Base-by-base conservation (phyloP, 257 asterid species). In the Petunia secreta region DNA sequence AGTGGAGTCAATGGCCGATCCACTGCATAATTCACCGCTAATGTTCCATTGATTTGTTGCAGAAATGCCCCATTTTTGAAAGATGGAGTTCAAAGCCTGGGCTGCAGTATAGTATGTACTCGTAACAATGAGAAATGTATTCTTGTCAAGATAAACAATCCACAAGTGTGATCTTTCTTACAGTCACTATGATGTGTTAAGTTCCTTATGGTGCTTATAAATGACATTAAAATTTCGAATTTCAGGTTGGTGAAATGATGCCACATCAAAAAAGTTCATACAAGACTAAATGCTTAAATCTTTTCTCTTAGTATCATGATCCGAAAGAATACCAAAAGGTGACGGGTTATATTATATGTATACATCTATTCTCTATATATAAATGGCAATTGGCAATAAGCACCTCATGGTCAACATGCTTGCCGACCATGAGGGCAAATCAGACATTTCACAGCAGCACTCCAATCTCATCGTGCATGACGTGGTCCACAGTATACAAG, bases 11-110 rank as follows among this genome's bases (percentile, higher is more conserved):
- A 79, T 73, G 43, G 97, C 96, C 8, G 79, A 39, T 34, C 97
- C 97, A 39, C 85, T 86, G 83, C 97, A 92, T 53, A 90, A 77
- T 36, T 89, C 92, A 8, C 96, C 96, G 64, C 89, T 90, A 0
- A 81, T 87, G 81, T 92, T 92, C 97, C 97, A 92, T 40, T 58
- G 36, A 16, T 71, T 52, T 10, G 84, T 54, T 6, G 88, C 83
- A 66, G 77, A 63, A 57, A 83, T 80, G 64, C 86, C 10, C 89
- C 94, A 83, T 55, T 75, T 82, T 67, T 77, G 52, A 77, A 91
- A 92, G 1, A 92, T 87, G 10, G 90, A 46, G 81, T 89, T 87
- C 69, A 92, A 55, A n/a, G 88, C 85, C 46, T 85, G 82, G 36
- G 87, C 94, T 91, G 88, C 89, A 84, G 11, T 53, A 48, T n/a